Evolutionary conservation across 495 filamentous ascomycete genomes (phyloP).

Genomic region (Pyrenula aspistea): DNA sequence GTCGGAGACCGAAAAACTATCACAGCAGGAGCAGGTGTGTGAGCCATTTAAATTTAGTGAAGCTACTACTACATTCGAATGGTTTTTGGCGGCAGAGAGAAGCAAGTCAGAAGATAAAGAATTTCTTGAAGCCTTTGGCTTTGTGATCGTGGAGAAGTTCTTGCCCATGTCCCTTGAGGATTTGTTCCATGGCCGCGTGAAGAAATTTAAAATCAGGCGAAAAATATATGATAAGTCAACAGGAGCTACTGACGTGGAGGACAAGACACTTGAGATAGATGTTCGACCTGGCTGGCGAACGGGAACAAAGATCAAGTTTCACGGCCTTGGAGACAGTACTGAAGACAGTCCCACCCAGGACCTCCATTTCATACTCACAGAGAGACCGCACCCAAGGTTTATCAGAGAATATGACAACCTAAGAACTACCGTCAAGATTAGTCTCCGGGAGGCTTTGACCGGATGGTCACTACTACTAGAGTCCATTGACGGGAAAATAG

Average conservation of each 20-base stretch:
- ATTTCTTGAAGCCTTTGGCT: too few species aligned
- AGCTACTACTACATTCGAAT: too few species aligned
- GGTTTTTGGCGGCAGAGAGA: too few species aligned
- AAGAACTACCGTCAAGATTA: conserved; percentile 59
- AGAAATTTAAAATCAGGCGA: conserved; percentile 95
- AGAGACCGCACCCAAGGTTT: conserved; percentile 79
- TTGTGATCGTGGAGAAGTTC: conserved; percentile 76
- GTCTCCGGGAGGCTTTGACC: conserved; percentile 88
- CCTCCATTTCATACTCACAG: conserved; percentile 83
- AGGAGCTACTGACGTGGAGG: conserved; percentile 71
- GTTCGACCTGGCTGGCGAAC: conserved; percentile 92
- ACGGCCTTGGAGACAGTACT: conserved; percentile 88
- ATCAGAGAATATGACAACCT: conserved; percentile 80
- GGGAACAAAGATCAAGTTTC: conserved; percentile 95
- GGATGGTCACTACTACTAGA: conserved; percentile 82
- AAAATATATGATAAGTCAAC: conserved; percentile 76
- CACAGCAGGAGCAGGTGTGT: too few species aligned
- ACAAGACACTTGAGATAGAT: conserved; percentile 81
- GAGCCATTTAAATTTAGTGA: too few species aligned
- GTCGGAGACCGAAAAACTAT: too few species aligned
- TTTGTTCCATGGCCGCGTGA: conserved; percentile 67
- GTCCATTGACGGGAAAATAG: conserved; percentile 85
- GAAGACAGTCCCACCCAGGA: conserved; percentile 94
- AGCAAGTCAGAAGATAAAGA: too few species aligned
- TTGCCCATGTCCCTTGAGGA: conserved; percentile 77